Base-by-base conservation (phyloP, 106 monocot species). In the Acorus gramineus region DNA sequence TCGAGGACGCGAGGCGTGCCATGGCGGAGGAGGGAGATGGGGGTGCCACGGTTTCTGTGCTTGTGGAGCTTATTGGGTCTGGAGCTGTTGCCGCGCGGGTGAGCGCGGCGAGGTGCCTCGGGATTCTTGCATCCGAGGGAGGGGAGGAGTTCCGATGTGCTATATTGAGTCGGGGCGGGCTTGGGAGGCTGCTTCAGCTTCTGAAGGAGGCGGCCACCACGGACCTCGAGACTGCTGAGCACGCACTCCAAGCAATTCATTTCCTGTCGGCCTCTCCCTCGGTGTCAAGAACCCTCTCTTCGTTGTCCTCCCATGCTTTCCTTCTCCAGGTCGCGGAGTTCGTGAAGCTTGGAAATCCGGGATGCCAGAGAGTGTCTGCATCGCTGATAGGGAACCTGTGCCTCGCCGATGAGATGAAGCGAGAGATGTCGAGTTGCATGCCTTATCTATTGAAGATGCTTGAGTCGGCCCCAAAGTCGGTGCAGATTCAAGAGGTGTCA, bases 11-110 rank as follows among this genome's bases (percentile, higher is more conserved):
- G 46, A 62, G 85, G 11, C 57, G 55, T 2, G 52, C 78, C 42
- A 79, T 93, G 79, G 67, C 60, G 6, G 93, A 93, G 59, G 89
- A 93, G 46, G 89, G 86, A 8, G 28, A 28, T 28, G 28, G 28
- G 28, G 28, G 28, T 28, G 28, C 28, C 28, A 89, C 85, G 5
- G 42, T 93, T n/a, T 77, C 86, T 1, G 77, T 71, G 6, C 74
- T 89, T 3, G 53, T 86, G 52, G 81, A 84, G 46, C 69, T 93
- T n/a, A 42, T 93, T 46, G 55, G 56, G 13, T 49, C 69, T 7
- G 78, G 63, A 14, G 68, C 61, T 5, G 49, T 14, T 4, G 66
- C 51, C 3, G 75, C 73, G 5, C 68, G 57, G 66, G 77, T 63
- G 75, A 80, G 74, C 42, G 79, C 86, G 0, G 75, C 79, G 0